A percentile compares a stretch with the other conserved stretches of the same genome.
These are phyloP conservation scores for Porphyrellus cyaneotinctus DNA, from an alignment of 768 basidiomycete genomes.

Conservation along the genomic window DNA sequence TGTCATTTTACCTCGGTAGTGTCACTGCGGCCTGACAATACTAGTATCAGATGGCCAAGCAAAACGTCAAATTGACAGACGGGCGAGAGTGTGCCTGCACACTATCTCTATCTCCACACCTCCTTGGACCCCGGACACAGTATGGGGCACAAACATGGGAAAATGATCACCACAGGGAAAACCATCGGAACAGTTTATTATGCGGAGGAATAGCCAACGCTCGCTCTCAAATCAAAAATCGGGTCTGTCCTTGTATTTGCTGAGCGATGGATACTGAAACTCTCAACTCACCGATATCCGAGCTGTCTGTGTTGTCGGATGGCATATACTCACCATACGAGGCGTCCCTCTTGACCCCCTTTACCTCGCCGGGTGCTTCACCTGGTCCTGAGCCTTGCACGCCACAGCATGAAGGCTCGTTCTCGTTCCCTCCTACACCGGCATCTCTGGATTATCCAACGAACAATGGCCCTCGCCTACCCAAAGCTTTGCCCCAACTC, in stretches of 20 bases:
- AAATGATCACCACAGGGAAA: neutral
- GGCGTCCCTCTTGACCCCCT: conserved; percentile 9
- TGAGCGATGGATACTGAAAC: conserved; percentile 3
- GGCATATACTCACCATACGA: conserved; percentile 7
- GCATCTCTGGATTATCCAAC: conserved; percentile 15
- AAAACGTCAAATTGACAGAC: neutral
- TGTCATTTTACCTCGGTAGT: no score
- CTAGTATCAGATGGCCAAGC: no score
- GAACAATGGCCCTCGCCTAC: conserved; percentile 22
- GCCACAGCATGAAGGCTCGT: neutral
- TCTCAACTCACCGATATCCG: conserved; percentile 2
- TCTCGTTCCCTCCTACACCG: conserved; percentile 17
- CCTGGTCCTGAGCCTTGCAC: neutral
- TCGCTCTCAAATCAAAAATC: neutral
- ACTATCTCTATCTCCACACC: neutral
- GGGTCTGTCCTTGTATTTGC: neutral
- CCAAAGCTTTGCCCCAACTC: conserved; percentile 20
- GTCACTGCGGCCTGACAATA: no score
- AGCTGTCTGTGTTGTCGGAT: neutral
- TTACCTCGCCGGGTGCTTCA: conserved; percentile 6
- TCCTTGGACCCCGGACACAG: neutral
- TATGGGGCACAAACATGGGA: neutral
- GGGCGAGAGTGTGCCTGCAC: neutral
- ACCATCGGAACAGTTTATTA: neutral
- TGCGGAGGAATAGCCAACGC: neutral